These are phyloP conservation scores for Wickerhamomyces bisporus DNA, from an alignment of 805 yeast species.

Conservation along the genomic window DNA sequence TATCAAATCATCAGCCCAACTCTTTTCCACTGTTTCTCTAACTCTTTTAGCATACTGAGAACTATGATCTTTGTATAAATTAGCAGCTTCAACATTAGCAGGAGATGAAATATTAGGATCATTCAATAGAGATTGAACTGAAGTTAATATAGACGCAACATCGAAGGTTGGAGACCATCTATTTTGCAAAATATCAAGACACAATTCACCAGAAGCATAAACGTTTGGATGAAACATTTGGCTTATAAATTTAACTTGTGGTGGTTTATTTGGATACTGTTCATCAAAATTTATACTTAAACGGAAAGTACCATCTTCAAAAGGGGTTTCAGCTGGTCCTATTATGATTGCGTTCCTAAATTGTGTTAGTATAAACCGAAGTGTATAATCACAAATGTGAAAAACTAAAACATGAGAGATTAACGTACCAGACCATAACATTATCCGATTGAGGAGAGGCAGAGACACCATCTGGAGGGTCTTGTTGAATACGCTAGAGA, in stretches of 20 bases:
- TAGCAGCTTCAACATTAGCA: conserved; percentile 97
- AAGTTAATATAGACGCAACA: conserved; percentile 90
- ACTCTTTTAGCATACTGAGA: conserved; percentile 89
- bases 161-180: conserved; percentile 99
- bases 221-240: conserved; percentile 99
- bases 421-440: conserved; percentile 75
- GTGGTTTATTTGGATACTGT: conserved; percentile 97
- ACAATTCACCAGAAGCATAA: conserved; percentile 90
- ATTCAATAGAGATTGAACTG: conserved; percentile 85
- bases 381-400: neutral
- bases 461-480: conserved; percentile 96
- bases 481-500: conserved; percentile 84
- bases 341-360: conserved; percentile 85
- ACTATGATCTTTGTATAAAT: conserved; percentile 89
- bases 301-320: conserved; percentile 95
- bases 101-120: conserved; percentile 97
- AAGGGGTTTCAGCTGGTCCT: conserved; percentile 97
- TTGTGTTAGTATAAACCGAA: conserved; percentile 9
- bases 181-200: conserved; percentile 92
- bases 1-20: conserved; percentile 81
- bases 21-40: conserved; percentile 88
- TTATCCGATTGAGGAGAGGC: conserved; percentile 97
- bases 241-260: conserved; percentile 81
- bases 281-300: conserved; percentile 86
- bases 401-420: conserved; percentile 24